A percentile compares a stretch with the other conserved stretches of the same genome.
Conservation (phyloP, 768 basidiomycete species). For the Brasilioporus rufonigricans region DNA sequence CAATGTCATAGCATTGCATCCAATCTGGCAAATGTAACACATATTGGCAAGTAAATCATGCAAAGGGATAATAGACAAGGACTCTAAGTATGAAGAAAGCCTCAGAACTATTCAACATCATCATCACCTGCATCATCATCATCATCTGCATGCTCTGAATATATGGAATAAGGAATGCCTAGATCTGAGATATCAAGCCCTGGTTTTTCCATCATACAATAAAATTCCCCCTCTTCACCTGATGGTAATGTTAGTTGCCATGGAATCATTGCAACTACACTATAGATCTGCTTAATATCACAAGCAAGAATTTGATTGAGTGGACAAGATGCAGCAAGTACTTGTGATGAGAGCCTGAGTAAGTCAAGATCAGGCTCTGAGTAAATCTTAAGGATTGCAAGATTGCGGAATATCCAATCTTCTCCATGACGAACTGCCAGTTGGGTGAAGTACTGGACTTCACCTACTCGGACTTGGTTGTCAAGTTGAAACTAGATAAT, state of each 20-base stretch:
- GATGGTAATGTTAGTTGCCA: background rate
- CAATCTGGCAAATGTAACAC: too few relatives aligned
- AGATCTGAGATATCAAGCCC: background rate
- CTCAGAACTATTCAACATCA: too few relatives aligned
- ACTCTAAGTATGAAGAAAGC: too few relatives aligned
- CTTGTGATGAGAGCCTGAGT: constrained; percentile 16
- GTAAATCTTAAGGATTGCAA: constrained; percentile 7
- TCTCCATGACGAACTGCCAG: background rate
- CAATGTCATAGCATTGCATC: too few relatives aligned
- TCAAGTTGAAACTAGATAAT: background rate
- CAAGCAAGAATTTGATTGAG: background rate
- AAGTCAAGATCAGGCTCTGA: constrained; percentile 17
- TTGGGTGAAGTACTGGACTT: background rate
- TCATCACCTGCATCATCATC: too few relatives aligned
- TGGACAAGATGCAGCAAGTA: constrained; percentile 16
- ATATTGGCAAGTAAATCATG: too few relatives aligned
- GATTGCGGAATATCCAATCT: background rate
- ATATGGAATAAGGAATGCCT: background rate
- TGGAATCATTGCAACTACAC: constrained; percentile 32
- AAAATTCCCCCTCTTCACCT: background rate
- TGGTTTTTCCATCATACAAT: background rate
- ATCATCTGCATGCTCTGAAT: background rate
- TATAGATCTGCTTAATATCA: constrained; percentile 5
- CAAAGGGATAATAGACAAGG: too few relatives aligned
- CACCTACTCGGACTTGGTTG: background rate